Percentiles rank a stretch among this genome's conserved stretches.
phyloP scores from a whole-genome alignment of 2,329 filamentous ascomycete species.

The Akanthomyces muscarius region DNA sequence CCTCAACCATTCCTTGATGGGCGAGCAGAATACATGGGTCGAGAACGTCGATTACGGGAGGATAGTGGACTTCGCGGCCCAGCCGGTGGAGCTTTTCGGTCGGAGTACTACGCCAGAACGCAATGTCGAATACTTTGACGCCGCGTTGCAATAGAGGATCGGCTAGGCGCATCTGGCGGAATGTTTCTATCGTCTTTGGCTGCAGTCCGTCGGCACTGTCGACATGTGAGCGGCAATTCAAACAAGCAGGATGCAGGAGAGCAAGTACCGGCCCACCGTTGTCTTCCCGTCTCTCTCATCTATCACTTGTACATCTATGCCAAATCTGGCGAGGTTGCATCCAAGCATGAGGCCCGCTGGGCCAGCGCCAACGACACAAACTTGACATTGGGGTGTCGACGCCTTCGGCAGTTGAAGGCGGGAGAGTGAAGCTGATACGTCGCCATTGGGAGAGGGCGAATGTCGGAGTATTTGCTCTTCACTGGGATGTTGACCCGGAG shows the following conservation, averaged over 20 bases:
- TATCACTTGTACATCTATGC: slow-evolving; percentile 60
- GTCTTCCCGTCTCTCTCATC: slow-evolving; percentile 68
- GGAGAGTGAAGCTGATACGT: slow-evolving; percentile 43
- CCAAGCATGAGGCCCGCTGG: slow-evolving; percentile 55
- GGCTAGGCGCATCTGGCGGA: slow-evolving; percentile 69
- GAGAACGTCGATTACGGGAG: slow-evolving; percentile 53
- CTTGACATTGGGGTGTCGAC: slow-evolving; percentile 41
- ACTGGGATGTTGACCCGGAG: slow-evolving; percentile 19
- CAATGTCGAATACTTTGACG: slow-evolving; percentile 69
- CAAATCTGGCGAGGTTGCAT: slow-evolving; percentile 57
- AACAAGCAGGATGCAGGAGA: background rate
- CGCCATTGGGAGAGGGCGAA: slow-evolving; percentile 27
- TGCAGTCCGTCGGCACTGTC: slow-evolving; percentile 66
- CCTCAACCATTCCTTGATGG: slow-evolving; percentile 74
- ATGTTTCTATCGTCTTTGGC: slow-evolving; percentile 74
- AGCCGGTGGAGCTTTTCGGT: slow-evolving; percentile 54
- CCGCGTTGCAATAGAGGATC: slow-evolving; percentile 63
- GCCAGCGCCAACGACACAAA: slow-evolving; percentile 53
- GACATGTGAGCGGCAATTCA: background rate
- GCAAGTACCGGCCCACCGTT: slow-evolving; percentile 52
- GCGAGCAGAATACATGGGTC: slow-evolving; percentile 56
- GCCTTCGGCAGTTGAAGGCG: slow-evolving; percentile 46
- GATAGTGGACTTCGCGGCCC: slow-evolving; percentile 66
- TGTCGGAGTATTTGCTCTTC: slow-evolving; percentile 18
- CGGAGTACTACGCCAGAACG: slow-evolving; percentile 61